A percentile compares a stretch with the other conserved stretches of the same genome.
Evolutionary conservation across 129 eudicot genomes (phyloP).

Genomic region (Oenanthe sinensis): DNA sequence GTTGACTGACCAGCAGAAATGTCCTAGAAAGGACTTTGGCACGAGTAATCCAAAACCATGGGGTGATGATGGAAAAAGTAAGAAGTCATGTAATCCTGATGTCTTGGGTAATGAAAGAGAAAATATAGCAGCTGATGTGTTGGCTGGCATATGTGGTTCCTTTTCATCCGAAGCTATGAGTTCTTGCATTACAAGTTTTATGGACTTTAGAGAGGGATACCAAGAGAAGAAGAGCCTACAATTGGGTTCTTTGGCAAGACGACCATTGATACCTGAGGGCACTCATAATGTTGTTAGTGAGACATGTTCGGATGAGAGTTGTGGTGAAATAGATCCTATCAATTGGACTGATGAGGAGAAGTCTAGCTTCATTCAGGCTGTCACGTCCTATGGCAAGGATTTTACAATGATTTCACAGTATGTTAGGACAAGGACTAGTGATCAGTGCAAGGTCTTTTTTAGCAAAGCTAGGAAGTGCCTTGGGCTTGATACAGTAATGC

Average conservation of each 20-base stretch:
- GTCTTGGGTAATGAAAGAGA: slow-evolving; percentile 47
- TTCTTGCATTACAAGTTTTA: slow-evolving; percentile 77
- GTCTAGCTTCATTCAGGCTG: slow-evolving; percentile 23
- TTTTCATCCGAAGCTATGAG: slow-evolving; percentile 83
- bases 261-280: slow-evolving; percentile 43
- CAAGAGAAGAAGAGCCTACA: slow-evolving; percentile 43
- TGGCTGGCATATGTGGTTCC: slow-evolving; percentile 93
- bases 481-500: slow-evolving; percentile 43
- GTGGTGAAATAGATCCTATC: slow-evolving; percentile 54
- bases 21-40: slow-evolving; percentile 22
- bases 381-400: slow-evolving; percentile 21
- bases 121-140: slow-evolving; percentile 74
- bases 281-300: slow-evolving; percentile 52
- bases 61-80: slow-evolving; percentile 19
- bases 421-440: slow-evolving; percentile 18
- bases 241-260: slow-evolving; percentile 23
- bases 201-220: slow-evolving; percentile 49
- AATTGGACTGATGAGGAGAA: slow-evolving; percentile 69
- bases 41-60: slow-evolving; percentile 19
- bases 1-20: slow-evolving; percentile 21
- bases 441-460: slow-evolving; percentile 63
- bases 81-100: slow-evolving; percentile 31
- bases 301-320: slow-evolving; percentile 76
- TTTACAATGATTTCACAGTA: slow-evolving; percentile 18
- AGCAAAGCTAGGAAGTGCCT: slow-evolving; percentile 79